Conservation (phyloP, 208 protist genomes). For the Crithidia sp. region DNA sequence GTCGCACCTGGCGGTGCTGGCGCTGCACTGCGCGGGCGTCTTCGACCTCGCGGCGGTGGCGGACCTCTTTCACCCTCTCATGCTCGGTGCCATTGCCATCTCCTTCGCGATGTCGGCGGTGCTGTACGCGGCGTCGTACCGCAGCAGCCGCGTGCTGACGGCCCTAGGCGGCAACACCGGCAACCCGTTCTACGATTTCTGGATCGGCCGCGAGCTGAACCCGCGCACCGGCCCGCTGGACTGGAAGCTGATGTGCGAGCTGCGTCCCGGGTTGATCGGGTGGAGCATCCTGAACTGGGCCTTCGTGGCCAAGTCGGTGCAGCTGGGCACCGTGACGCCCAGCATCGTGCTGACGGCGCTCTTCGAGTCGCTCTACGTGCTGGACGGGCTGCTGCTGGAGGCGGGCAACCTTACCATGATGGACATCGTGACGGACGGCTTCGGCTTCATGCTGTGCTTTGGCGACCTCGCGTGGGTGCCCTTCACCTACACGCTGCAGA, state of each 20-base stretch:
- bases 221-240: slow-evolving; percentile 93
- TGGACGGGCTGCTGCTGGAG: slow-evolving; percentile 94
- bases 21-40: slow-evolving; percentile 43
- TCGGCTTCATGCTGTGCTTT: slow-evolving; percentile 97
- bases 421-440: slow-evolving; percentile 96
- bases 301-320: slow-evolving; percentile 72
- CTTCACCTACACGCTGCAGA: slow-evolving; percentile 95
- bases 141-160: slow-evolving; percentile 61
- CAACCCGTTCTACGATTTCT: slow-evolving; percentile 95
- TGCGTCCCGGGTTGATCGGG: slow-evolving; percentile 95
- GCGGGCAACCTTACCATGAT: slow-evolving; percentile 94
- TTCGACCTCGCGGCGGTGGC: slow-evolving; percentile 57
- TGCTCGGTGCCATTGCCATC: slow-evolving; percentile 79
- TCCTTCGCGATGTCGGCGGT: slow-evolving; percentile 64
- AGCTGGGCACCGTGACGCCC: slow-evolving; percentile 75
- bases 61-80: slow-evolving; percentile 66
- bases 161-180: slow-evolving; percentile 86
- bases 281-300: slow-evolving; percentile 95
- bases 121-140: slow-evolving; percentile 75
- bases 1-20: slow-evolving; percentile 55
- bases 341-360: slow-evolving; percentile 87
- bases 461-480: slow-evolving; percentile 96
- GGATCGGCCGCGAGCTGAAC: slow-evolving; percentile 96
- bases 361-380: slow-evolving; percentile 93
- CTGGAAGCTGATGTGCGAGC: slow-evolving; percentile 97